Evolutionary conservation across 129 eudicot species (phyloP), one percentile per base, ranked within the genome.

Genomic region (Ambrosia trifida): DNA sequence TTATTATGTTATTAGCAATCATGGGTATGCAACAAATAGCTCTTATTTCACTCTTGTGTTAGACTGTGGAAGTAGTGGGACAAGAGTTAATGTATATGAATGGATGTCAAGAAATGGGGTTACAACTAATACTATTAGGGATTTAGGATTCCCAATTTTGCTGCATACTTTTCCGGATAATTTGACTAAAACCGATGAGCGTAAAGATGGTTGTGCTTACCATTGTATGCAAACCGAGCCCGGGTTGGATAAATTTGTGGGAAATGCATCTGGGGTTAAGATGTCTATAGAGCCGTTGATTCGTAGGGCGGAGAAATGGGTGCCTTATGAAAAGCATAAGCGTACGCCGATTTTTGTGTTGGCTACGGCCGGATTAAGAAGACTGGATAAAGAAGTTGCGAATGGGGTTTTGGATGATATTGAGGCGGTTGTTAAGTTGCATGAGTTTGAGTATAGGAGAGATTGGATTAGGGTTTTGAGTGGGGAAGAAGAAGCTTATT

Each of bases 211-310:
- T 43, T 89, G 95, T 74, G 63, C 79, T 54, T 92, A 92, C 64
- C 98, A 92, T 75, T 92, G 98, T 80, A 67, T 81, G 89, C 96
- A 92, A 80, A 92, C 96, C 1, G 96, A 89, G 85, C 98, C 98
- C 3, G 95, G 98, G 19, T 81, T 92, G 80, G 89, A 92, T 78
- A 83, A 85, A 32, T 92, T 92, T 68, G 86, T 92, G 5, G 90
- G 92, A 44, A 80, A 92, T 81, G 75, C 72, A 43, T 81, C 83
- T 28, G 91, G 89, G 11, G 84, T 92, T 44, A 89, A 86, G 86
- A 74, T 51, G 4, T 78, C 95, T 20, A 73, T 92, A 75, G 89
- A 83, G 76, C 96, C 98, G 0, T 86, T 92, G 84, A 77, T 92
- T 77, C 80, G 68, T 45, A 81, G 87, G 85, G 98, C 96, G 2